Percentiles rank a stretch among this genome's conserved stretches.
phyloP scores from a whole-genome alignment of 306 rosid genomes.

The Medicago arabica region DNA sequence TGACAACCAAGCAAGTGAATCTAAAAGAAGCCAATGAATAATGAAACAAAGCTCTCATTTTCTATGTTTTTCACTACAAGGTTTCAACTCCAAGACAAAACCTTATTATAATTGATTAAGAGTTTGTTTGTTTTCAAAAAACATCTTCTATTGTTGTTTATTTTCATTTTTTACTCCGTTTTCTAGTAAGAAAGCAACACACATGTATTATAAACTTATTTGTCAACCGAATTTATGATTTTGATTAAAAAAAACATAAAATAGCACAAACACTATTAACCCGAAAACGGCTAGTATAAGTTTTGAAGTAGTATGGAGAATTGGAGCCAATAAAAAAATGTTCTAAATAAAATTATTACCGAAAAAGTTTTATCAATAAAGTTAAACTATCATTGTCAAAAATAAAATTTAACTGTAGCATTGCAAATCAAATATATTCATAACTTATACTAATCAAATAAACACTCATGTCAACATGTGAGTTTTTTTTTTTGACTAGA shows the following conservation, averaged over 20 bases:
- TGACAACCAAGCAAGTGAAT: neutral
- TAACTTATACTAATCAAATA: neutral
- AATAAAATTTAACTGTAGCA: too few relatives aligned
- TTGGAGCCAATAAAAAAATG: too few relatives aligned
- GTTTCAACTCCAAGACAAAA: neutral
- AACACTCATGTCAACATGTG: slow-evolving; percentile 14
- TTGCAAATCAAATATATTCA: neutral
- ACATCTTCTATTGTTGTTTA: neutral
- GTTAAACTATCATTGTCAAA: too few relatives aligned
- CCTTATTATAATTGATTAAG: neutral
- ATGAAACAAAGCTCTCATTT: neutral
- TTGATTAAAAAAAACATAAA: neutral
- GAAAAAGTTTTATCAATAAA: too few relatives aligned
- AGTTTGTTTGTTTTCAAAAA: neutral
- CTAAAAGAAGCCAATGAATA: neutral
- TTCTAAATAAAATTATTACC: too few relatives aligned
- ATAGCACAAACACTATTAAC: neutral
- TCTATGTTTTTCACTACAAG: neutral
- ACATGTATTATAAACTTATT: neutral
- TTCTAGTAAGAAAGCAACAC: neutral
- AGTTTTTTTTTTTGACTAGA: neutral
- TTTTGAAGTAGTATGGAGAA: neutral
- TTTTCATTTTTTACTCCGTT: neutral
- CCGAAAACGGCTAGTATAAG: neutral
- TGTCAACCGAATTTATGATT: slow-evolving; percentile 2